These are phyloP conservation scores for Bacidia rubella DNA, from an alignment of 495 filamentous ascomycete species.

Conservation along the genomic window DNA sequence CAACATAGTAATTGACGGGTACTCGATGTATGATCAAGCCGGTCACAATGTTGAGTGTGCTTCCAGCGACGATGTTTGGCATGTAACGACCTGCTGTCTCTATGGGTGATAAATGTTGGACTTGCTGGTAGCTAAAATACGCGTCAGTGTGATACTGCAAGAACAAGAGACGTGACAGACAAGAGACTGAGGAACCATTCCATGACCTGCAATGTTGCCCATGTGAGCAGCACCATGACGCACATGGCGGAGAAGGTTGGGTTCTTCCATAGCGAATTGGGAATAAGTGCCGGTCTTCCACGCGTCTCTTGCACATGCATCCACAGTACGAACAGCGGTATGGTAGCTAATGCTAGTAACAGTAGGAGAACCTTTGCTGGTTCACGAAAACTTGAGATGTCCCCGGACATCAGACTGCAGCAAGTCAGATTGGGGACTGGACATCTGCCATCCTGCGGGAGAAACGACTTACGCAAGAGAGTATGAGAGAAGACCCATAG, in stretches of 20 bases:
- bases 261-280: conserved; percentile 41
- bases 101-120: conserved; percentile 29
- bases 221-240: conserved; percentile 35
- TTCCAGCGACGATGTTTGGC: conserved; percentile 40
- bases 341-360: neutral
- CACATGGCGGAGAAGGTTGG: conserved; percentile 35
- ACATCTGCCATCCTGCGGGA: conserved; percentile 14
- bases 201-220: conserved; percentile 33
- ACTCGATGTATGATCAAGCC: conserved; percentile 42
- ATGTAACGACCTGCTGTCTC: conserved; percentile 40
- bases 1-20: conserved; percentile 33
- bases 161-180: conserved; percentile 20
- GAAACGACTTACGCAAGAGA: conserved; percentile 28
- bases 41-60: conserved; percentile 38
- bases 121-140: conserved; percentile 27
- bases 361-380: neutral
- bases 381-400: conserved; percentile 11
- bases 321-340: conserved; percentile 31
- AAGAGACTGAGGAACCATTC: conserved; percentile 36
- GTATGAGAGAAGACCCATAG: conserved; percentile 34
- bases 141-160: neutral
- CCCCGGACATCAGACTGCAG: conserved; percentile 21
- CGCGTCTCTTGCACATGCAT: conserved; percentile 29
- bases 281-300: conserved; percentile 35
- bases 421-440: neutral